Conservation (phyloP, 495 filamentous ascomycete species). For the Xylaria palmicola region DNA sequence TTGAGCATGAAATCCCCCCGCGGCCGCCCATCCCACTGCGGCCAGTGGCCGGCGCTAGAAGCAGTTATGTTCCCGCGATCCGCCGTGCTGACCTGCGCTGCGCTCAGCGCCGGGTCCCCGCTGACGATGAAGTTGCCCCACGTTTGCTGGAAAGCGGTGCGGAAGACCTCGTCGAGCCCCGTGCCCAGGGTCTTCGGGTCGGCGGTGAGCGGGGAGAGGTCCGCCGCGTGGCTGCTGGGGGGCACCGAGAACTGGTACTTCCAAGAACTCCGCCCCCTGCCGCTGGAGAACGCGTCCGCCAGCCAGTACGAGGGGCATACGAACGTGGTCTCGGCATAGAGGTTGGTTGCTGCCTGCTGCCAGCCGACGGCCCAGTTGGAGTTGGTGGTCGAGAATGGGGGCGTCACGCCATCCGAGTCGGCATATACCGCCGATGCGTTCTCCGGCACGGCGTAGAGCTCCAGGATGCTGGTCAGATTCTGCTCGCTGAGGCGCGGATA, state of each 20-base stretch:
- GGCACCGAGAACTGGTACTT: conserved; percentile 63
- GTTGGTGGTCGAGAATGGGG: conserved; percentile 33
- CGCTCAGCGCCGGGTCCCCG: conserved; percentile 49
- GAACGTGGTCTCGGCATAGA: conserved; percentile 60
- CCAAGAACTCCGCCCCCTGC: conserved; percentile 35
- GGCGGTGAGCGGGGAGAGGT: conserved; percentile 34
- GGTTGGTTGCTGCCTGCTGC: conserved; percentile 41
- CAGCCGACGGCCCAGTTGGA: conserved; percentile 29
- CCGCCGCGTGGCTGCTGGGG: conserved; percentile 53
- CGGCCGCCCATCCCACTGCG: conserved; percentile 31
- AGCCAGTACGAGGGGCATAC: conserved; percentile 63
- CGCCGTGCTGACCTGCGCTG: conserved; percentile 13
- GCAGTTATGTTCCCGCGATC: conserved; percentile 23
- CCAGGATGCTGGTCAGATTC: conserved; percentile 44
- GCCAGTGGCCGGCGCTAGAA: conserved; percentile 20
- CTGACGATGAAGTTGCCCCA: conserved; percentile 56
- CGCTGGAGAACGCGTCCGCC: conserved; percentile 49
- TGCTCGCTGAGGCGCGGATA: conserved; percentile 51
- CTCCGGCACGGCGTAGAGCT: conserved; percentile 43
- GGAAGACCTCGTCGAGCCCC: conserved; percentile 28
- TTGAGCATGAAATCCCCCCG: conserved; percentile 42
- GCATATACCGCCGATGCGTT: conserved; percentile 18
- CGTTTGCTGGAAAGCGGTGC: conserved; percentile 29
- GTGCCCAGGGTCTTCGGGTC: conserved; percentile 13
- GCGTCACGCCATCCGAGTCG: conserved; percentile 28